Base-by-base conservation (phyloP, 1,284 basidiomycete species). In the Austroboletus niveus region DNA sequence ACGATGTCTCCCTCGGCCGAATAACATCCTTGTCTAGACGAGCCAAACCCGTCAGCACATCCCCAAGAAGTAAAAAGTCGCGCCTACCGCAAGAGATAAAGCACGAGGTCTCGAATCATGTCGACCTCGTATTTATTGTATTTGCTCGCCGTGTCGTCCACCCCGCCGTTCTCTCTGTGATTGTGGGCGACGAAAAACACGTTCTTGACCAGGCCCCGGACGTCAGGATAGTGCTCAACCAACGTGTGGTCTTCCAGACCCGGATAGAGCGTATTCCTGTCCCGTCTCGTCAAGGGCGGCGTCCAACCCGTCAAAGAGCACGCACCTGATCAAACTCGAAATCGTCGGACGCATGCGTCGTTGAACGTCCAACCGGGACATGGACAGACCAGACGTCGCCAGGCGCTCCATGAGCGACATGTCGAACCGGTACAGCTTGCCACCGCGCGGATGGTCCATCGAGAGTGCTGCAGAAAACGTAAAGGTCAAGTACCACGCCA, bases 21-120 rank as follows among this genome's bases (percentile, higher is more conserved):
- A 58, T 84, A 85, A 39, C 70, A 73, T 0, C 82, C 81, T 68
- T 85, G 82, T 39, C 79, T 83, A 43, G 2, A 1, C 8, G 34
- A 57, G 22, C 22, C 22, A 14, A 11, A 5, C 32, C 32, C 14
- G 7, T 24, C 22, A 34, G 32, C 14, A 34, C 32, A 34, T 10
- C 32, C 32, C 32, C 32, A 34, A 34, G 9, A 34, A 34, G 32
- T 3, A 9, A 11, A 34, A 14, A 6, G 32, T 14, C 9, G 7
- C 10, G 22, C 75, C 50, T 63, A 83, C 70, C 78, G 74, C 14
- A 88, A 64, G 10, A 91, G 72, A 61, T 90, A 84, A 3, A 85
- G 61, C 2, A 89, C 85, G 1, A 90, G 72, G 55, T 88, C 87
- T 42, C 76, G 75, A 47, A 85, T 84, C 82, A 89, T 87, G 6